These are phyloP conservation scores for Ceratocystis albifundus DNA, from an alignment of 2,329 filamentous ascomycete genomes.

Conservation along the genomic window DNA sequence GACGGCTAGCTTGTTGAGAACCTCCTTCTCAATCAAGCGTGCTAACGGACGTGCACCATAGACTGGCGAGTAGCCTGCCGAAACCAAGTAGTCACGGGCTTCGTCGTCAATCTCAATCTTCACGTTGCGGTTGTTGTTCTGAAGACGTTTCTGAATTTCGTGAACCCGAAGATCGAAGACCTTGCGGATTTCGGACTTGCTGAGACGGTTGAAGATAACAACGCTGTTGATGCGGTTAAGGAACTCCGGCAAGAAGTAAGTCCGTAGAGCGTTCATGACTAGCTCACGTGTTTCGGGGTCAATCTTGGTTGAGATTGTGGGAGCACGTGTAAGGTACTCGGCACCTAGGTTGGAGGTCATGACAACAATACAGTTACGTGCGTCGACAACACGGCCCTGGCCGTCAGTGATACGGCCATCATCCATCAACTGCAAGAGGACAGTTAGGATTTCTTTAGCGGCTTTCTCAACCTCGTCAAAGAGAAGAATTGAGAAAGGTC, in stretches of 20 bases:
- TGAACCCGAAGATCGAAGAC: conserved; percentile 82
- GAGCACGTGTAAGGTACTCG: conserved; percentile 76
- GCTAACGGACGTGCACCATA: conserved; percentile 86
- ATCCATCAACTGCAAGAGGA: conserved; percentile 98
- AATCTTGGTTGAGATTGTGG: conserved; percentile 68
- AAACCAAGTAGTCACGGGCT: conserved; percentile 86
- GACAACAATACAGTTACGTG: conserved; percentile 96
- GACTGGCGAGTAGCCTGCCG: conserved; percentile 83
- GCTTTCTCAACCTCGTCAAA: conserved; percentile 99
- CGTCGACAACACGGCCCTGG: conserved; percentile 88
- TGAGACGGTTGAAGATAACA: conserved; percentile 97
- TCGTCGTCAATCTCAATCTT: conserved; percentile 69
- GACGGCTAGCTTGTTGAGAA: conserved; percentile 85
- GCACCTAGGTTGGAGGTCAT: conserved; percentile 98
- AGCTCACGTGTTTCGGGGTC: conserved; percentile 76
- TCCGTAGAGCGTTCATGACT: conserved; percentile 80
- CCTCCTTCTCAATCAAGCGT: conserved; percentile 90
- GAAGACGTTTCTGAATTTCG: conserved; percentile 88
- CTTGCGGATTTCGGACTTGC: conserved; percentile 75
- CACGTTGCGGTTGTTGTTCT: conserved; percentile 74
- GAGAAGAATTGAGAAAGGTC: conserved; percentile 92
- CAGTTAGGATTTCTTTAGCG: conserved; percentile 91
- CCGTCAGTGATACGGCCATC: conserved; percentile 97
- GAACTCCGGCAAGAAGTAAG: conserved; percentile 97
- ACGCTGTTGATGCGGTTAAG: conserved; percentile 93